A percentile compares a stretch with the other conserved stretches of the same genome.
Evolutionary conservation across 495 filamentous ascomycete genomes (phyloP).

Genomic region (Rostrohypoxylon terebratum): DNA sequence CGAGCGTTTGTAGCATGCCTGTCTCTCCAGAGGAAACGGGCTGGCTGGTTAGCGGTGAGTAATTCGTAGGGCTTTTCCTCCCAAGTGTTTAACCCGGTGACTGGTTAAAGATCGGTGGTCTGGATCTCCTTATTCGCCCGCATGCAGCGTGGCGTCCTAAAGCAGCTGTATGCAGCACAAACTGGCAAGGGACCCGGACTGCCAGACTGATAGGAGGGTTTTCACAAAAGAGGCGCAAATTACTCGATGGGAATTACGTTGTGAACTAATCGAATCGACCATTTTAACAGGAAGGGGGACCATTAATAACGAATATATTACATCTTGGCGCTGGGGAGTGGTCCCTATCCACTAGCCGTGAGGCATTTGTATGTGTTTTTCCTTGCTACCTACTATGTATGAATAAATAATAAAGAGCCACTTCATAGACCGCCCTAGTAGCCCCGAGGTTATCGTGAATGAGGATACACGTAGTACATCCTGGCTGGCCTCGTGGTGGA

Average conservation of each 20-base stretch:
- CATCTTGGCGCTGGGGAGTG: constrained; percentile 16
- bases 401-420: constrained; percentile 15
- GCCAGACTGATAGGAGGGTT: constrained; percentile 20
- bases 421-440: constrained; percentile 12
- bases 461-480: constrained; percentile 14
- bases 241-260: constrained; percentile 12
- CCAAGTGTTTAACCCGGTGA: constrained; percentile 21
- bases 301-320: constrained; percentile 12
- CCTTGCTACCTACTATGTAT: constrained; percentile 25
- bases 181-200: constrained; percentile 31
- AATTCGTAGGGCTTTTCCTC: not conserved
- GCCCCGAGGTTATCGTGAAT: constrained; percentile 26
- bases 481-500: constrained; percentile 30
- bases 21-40: not conserved
- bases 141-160: constrained; percentile 38
- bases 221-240: constrained; percentile 15
- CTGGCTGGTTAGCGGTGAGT: constrained; percentile 22
- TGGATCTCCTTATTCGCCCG: constrained; percentile 32
- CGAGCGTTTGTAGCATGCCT: not conserved
- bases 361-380: constrained; percentile 30
- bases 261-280: constrained; percentile 5
- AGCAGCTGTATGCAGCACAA: constrained; percentile 38
- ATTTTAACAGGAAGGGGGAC: not conserved
- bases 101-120: constrained; percentile 19
- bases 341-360: constrained; percentile 14